Percentiles rank a stretch among this genome's conserved stretches.
Evolutionary conservation across 2,329 filamentous ascomycete genomes (phyloP).

Genomic region (Aspergillus udagawae): DNA sequence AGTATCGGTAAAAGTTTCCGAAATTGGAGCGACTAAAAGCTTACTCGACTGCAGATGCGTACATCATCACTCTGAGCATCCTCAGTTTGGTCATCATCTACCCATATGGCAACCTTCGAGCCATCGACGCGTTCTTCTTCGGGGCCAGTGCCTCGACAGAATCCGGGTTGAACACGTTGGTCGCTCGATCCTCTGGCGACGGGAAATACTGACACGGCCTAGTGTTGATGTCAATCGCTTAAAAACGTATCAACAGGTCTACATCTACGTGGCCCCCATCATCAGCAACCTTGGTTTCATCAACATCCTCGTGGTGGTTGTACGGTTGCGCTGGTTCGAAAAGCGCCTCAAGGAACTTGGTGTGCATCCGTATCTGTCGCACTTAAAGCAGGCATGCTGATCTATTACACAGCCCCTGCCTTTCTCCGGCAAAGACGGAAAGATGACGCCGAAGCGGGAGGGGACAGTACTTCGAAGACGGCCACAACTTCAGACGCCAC

Average conservation of each 20-base stretch:
- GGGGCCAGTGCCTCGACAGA: constrained; percentile 49
- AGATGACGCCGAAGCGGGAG: background rate
- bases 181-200: background rate
- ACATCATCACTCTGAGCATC: constrained; percentile 36
- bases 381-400: accelerated
- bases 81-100: constrained; percentile 35
- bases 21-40: background rate
- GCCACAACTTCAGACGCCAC: background rate
- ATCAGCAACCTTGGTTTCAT: constrained; percentile 49
- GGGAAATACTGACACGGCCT: background rate
- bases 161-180: constrained; percentile 50
- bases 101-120: constrained; percentile 38
- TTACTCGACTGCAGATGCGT: constrained; percentile 30
- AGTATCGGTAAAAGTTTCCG: too few species aligned
- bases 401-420: background rate
- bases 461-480: background rate
- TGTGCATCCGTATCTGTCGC: constrained; percentile 2
- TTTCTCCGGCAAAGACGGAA: background rate
- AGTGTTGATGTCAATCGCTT: constrained; percentile 50
- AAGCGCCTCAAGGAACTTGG: constrained; percentile 41
- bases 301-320: constrained; percentile 48
- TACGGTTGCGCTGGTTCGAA: constrained; percentile 49
- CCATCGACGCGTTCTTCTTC: constrained; percentile 50
- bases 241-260: constrained; percentile 50
- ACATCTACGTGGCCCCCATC: constrained; percentile 49